Evolutionary conservation across 345 rosid species (phyloP).

Genomic region (Gossypioides kirkii): DNA sequence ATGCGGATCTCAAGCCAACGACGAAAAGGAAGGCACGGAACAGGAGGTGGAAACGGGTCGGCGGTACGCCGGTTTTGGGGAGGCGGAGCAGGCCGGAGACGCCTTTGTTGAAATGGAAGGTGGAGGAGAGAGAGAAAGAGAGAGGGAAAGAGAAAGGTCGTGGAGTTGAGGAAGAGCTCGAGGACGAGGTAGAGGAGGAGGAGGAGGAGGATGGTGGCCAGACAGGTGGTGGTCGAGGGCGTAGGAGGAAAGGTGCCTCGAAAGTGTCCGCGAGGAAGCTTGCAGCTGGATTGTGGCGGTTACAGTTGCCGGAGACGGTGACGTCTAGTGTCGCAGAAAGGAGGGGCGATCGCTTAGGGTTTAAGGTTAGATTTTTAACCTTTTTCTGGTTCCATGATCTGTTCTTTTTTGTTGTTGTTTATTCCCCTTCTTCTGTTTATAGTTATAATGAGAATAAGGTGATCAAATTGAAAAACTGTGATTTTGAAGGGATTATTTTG

Average conservation of each 20-base stretch:
- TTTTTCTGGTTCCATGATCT: constrained; percentile 2
- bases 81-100: constrained; percentile 74
- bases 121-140: constrained; percentile 38
- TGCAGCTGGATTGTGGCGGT: constrained; percentile 83
- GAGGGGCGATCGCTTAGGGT: constrained; percentile 49
- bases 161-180: constrained; percentile 36
- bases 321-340: constrained; percentile 30
- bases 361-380: constrained; percentile 41
- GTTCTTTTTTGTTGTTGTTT: not conserved
- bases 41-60: constrained; percentile 43
- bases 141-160: constrained; percentile 20
- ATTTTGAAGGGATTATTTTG: constrained; percentile 15
- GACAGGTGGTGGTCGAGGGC: constrained; percentile 30
- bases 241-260: constrained; percentile 23
- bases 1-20: constrained; percentile 54
- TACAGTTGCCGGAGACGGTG: constrained; percentile 54
- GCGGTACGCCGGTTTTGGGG: constrained; percentile 37
- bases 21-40: constrained; percentile 46
- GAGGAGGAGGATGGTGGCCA: constrained; percentile 21
- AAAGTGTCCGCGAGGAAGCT: constrained; percentile 80
- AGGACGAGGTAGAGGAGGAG: constrained; percentile 21
- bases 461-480: constrained; percentile 11
- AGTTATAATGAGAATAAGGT: constrained; percentile 10
- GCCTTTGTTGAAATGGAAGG: constrained; percentile 74
- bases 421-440: not conserved